Percentiles rank a stretch among this genome's conserved stretches.
Conservation (phyloP, 441 rosid species). For the Adansonia madagascariensis region DNA sequence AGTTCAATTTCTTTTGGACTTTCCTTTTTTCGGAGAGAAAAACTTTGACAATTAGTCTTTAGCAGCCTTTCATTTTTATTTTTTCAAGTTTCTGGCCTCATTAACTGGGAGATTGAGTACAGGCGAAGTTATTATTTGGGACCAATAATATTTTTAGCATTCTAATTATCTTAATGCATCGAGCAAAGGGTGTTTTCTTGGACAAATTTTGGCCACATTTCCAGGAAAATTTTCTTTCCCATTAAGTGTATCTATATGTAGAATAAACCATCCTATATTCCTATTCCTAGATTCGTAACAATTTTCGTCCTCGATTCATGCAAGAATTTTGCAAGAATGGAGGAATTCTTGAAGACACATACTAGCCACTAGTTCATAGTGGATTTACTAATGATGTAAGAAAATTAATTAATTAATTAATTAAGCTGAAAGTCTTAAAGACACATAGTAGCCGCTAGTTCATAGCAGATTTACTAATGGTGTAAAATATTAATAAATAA, state of each 20-base stretch:
- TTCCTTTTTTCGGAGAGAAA: neutral
- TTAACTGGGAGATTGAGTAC: conserved; percentile 3
- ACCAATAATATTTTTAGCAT: neutral
- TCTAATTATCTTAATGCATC: neutral
- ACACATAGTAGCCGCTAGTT: too few relatives aligned
- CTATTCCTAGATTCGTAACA: too few relatives aligned
- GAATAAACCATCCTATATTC: neutral
- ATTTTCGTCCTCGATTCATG: conserved; percentile 7
- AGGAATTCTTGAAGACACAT: neutral
- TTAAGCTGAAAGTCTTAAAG: too few relatives aligned
- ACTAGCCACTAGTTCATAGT: neutral
- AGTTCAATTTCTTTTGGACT: neutral
- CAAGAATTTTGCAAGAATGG: conserved; percentile 7
- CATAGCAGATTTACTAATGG: too few relatives aligned
- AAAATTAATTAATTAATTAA: neutral
- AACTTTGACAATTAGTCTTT: neutral
- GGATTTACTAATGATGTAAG: neutral
- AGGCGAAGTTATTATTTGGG: conserved; percentile 9
- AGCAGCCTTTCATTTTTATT: neutral
- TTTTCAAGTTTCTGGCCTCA: neutral
- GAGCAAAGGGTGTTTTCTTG: neutral
- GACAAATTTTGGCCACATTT: conserved; percentile 4
- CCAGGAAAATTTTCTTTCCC: neutral
- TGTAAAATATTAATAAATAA: too few relatives aligned
- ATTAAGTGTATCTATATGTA: neutral